Evolutionary conservation across 305 asterid species (phyloP).

Genomic region (Ruellia speciosa): DNA sequence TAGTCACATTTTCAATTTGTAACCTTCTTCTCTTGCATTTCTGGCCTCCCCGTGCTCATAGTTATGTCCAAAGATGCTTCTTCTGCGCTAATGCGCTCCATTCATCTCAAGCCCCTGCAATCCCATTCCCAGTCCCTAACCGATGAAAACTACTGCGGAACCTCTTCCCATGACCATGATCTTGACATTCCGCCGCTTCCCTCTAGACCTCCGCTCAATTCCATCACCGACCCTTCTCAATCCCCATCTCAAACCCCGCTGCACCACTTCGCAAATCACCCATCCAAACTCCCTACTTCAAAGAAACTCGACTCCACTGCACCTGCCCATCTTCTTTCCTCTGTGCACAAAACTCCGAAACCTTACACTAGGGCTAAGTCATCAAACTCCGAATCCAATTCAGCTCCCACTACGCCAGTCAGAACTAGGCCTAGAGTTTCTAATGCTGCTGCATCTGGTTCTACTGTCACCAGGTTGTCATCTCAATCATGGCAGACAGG

Average conservation of each 20-base stretch:
- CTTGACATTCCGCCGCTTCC: slow-evolving; percentile 21
- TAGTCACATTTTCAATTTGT: too few species aligned
- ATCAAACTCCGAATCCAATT: slow-evolving; percentile 36
- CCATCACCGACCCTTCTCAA: slow-evolving; percentile 69
- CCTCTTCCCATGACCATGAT: too few species aligned
- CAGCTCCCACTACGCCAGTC: slow-evolving; percentile 53
- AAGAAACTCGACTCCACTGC: too few species aligned
- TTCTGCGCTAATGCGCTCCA: too few species aligned
- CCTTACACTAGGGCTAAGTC: slow-evolving; percentile 29
- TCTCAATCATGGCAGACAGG: slow-evolving; percentile 18
- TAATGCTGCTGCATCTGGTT: slow-evolving; percentile 20
- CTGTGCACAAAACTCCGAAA: slow-evolving; percentile 31
- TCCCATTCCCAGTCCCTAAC: too few species aligned
- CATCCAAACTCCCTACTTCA: neutral
- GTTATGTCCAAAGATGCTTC: too few species aligned
- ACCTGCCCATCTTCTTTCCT: slow-evolving; percentile 14
- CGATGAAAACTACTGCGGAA: too few species aligned
- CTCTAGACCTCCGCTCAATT: slow-evolving; percentile 62
- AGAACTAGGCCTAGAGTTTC: slow-evolving; percentile 33
- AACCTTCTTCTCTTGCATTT: too few species aligned
- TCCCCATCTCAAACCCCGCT: slow-evolving; percentile 18
- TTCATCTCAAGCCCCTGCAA: too few species aligned
- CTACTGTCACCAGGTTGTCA: slow-evolving; percentile 29
- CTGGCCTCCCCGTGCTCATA: too few species aligned
- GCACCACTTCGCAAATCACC: slow-evolving; percentile 14